A percentile compares a stretch with the other conserved stretches of the same genome.
Evolutionary conservation across 2,329 filamentous ascomycete genomes (phyloP).

Genomic region (Aspergillus sclerotialis): DNA sequence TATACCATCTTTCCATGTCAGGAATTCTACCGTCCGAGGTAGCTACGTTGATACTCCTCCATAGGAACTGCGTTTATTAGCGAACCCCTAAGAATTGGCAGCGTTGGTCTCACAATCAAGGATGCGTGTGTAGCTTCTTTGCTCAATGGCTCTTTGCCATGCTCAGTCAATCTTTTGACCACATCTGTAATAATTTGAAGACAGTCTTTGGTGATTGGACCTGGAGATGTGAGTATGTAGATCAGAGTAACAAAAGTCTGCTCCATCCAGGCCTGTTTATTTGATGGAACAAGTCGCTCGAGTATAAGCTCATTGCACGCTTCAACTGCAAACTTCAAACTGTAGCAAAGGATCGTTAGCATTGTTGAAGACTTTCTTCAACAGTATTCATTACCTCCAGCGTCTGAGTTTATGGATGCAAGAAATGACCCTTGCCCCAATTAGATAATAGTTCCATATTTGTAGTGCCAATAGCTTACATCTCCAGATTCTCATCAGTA

Average conservation of each 20-base stretch:
- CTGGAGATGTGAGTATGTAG: constrained; percentile 52
- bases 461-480: constrained; percentile 37
- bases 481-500: constrained; percentile 58
- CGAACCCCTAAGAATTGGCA: neutral
- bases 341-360: constrained; percentile 10
- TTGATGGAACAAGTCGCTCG: constrained; percentile 46
- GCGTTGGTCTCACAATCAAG: constrained; percentile 28
- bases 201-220: constrained; percentile 26
- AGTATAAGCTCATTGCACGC: constrained; percentile 60
- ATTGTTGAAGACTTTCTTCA: neutral
- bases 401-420: constrained; percentile 60
- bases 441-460: no score
- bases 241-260: constrained; percentile 61
- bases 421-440: constrained; percentile 53
- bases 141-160: constrained; percentile 44
- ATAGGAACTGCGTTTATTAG: constrained; percentile 56
- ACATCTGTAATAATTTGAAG: constrained; percentile 21
- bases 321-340: constrained; percentile 31
- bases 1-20: constrained; percentile 63
- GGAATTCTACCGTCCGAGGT: constrained; percentile 48
- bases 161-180: constrained; percentile 33
- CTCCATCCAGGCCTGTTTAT: constrained; percentile 57
- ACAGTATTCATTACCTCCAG: constrained; percentile 35
- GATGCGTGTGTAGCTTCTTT: constrained; percentile 51
- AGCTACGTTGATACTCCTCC: constrained; percentile 65